phyloP scores from a whole-genome alignment of 768 basidiomycete genomes.

The Paxillus ammoniavirescens region DNA sequence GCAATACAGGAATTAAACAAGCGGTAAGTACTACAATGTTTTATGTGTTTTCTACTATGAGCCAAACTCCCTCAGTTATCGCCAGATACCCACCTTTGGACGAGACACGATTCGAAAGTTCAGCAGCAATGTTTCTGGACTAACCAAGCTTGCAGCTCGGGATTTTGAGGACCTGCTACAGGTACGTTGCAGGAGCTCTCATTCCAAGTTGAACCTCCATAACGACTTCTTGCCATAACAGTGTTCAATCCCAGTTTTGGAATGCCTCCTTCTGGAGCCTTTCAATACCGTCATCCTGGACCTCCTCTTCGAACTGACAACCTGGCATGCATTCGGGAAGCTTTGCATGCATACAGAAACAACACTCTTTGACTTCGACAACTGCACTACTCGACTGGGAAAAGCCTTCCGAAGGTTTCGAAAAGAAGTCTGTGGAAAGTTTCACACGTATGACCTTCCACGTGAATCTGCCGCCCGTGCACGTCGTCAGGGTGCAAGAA shows the following conservation, averaged over 20 bases:
- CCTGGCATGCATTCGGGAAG: conserved; percentile 30
- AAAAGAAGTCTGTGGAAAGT: not conserved
- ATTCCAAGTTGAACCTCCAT: not conserved
- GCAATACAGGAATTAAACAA: conserved; percentile 24
- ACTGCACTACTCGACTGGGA: conserved; percentile 23
- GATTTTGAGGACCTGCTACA: conserved; percentile 42
- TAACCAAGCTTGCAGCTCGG: conserved; percentile 35
- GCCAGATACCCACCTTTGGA: conserved; percentile 31
- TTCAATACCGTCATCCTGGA: conserved; percentile 15
- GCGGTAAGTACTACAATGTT: conserved; percentile 12
- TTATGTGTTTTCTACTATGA: not conserved
- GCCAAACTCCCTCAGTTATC: conserved; percentile 14
- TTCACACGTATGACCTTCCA: not conserved
- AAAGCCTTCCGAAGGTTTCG: conserved; percentile 20
- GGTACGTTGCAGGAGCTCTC: not conserved
- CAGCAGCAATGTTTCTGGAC: conserved; percentile 28
- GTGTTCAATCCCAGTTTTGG: conserved; percentile 15
- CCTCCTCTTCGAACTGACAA: conserved; percentile 18
- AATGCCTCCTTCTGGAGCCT: conserved; percentile 24
- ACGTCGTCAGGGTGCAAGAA: no score
- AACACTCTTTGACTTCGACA: conserved; percentile 14
- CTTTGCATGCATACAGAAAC: conserved; percentile 23
- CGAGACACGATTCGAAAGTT: conserved; percentile 30
- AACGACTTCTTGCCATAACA: conserved; percentile 21
- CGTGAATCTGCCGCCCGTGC: no score